Conservation (phyloP, 2,329 filamentous ascomycete genomes). For the Fusarium miscanthi region DNA sequence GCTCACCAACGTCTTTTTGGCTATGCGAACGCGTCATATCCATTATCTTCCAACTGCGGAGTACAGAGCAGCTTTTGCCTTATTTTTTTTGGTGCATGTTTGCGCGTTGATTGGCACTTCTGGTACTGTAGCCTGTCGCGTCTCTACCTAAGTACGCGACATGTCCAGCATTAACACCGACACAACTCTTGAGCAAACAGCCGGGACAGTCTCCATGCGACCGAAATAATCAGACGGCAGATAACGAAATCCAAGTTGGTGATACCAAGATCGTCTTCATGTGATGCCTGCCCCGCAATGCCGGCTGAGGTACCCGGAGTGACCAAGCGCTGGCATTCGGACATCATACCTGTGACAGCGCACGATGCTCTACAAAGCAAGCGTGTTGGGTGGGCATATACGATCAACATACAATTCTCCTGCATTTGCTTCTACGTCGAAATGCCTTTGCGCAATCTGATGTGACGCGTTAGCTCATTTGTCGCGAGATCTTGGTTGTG, state of each 20-base stretch:
- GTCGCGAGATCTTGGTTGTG: background rate
- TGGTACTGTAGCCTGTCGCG: background rate
- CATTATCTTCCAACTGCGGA: fast-evolving
- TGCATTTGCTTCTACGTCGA: background rate
- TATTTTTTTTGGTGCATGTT: background rate
- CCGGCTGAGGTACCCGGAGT: background rate
- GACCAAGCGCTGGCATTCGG: background rate
- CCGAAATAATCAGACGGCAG: background rate
- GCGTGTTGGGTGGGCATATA: no score
- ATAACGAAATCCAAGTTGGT: background rate
- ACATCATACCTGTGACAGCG: background rate
- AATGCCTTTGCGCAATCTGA: background rate
- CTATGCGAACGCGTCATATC: fast-evolving
- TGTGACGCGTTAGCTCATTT: background rate
- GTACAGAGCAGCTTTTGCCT: background rate
- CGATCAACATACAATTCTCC: background rate
- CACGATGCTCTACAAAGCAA: no score
- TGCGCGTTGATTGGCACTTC: background rate
- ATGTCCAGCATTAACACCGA: background rate
- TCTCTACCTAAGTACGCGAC: background rate
- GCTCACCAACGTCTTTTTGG: no score
- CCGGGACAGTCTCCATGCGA: no score
- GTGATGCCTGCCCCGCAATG: background rate
- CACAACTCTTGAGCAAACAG: background rate
- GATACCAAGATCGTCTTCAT: background rate